Conservation (phyloP, 306 rosid genomes). For the Abrus precatorius region DNA sequence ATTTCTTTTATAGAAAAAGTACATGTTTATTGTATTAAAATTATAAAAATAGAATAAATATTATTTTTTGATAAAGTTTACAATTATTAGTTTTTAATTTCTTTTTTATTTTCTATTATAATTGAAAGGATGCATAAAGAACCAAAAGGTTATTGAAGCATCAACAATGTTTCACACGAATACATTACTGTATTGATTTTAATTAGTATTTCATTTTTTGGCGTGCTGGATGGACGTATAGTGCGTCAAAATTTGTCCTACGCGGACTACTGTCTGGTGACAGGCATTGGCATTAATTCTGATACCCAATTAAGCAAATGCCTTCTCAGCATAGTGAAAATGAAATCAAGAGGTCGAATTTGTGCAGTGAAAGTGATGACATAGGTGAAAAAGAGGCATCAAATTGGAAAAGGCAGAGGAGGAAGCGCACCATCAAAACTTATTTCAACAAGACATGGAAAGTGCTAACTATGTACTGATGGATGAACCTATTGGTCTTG, state of each 20-base stretch:
- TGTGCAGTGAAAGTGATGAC: conserved; percentile 16
- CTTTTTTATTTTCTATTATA: too few relatives aligned
- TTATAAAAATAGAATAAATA: too few relatives aligned
- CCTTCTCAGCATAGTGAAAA: conserved; percentile 24
- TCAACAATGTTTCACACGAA: conserved; percentile 36
- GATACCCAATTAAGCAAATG: neutral
- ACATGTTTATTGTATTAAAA: too few relatives aligned
- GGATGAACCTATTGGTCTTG: conserved; percentile 7
- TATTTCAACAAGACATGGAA: neutral
- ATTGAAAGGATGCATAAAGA: neutral
- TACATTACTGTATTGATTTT: neutral
- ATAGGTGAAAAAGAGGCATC: conserved; percentile 13
- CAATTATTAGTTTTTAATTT: too few relatives aligned
- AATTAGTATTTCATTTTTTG: neutral
- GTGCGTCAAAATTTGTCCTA: conserved; percentile 15
- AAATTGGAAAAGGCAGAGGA: conserved; percentile 3
- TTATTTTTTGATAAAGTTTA: too few relatives aligned
- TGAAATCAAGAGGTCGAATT: neutral
- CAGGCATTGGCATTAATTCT: neutral
- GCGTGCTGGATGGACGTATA: neutral
- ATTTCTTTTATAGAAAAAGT: too few relatives aligned
- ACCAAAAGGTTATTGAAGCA: neutral
- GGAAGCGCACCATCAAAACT: conserved; percentile 28
- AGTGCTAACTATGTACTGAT: neutral
- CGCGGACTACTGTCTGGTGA: conserved; percentile 7